Conservation (phyloP, 1,284 basidiomycete genomes). For the Termitomyces sp. region DNA sequence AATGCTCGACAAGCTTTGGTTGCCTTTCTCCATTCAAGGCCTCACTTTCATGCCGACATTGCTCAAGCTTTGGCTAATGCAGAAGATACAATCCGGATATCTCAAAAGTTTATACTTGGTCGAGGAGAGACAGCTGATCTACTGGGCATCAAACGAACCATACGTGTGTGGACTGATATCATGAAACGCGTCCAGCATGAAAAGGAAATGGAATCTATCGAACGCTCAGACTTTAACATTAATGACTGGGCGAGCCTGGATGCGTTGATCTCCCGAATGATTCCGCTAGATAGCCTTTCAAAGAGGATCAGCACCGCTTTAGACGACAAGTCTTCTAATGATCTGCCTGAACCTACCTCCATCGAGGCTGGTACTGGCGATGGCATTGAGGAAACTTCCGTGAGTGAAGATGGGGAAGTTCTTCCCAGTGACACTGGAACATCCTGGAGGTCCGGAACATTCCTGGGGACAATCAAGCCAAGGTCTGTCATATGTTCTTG, state of each 20-base stretch:
- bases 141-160: conserved; percentile 54
- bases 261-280: conserved; percentile 51
- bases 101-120: conserved; percentile 74
- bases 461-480: conserved; percentile 66
- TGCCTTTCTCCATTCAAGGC: conserved; percentile 62
- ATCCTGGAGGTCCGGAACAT: conserved; percentile 24
- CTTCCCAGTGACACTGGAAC: conserved; percentile 11
- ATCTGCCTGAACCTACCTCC: conserved; percentile 16
- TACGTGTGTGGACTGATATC: conserved; percentile 54
- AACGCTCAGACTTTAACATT: conserved; percentile 25
- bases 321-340: conserved; percentile 25
- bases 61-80: conserved; percentile 50
- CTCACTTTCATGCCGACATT: conserved; percentile 69
- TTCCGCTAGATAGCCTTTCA: conserved; percentile 52
- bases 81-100: conserved; percentile 73
- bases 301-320: conserved; percentile 56
- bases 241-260: conserved; percentile 54
- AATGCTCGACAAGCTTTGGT: conserved; percentile 75
- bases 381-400: background rate
- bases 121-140: conserved; percentile 69
- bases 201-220: conserved; percentile 42
- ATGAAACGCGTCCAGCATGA: conserved; percentile 49
- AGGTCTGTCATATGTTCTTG: conserved; percentile 40
- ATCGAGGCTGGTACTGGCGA: conserved; percentile 12
- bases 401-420: conserved; percentile 7